phyloP scores from a whole-genome alignment of 805 yeast genomes.

The Wickerhamiella galacta region DNA sequence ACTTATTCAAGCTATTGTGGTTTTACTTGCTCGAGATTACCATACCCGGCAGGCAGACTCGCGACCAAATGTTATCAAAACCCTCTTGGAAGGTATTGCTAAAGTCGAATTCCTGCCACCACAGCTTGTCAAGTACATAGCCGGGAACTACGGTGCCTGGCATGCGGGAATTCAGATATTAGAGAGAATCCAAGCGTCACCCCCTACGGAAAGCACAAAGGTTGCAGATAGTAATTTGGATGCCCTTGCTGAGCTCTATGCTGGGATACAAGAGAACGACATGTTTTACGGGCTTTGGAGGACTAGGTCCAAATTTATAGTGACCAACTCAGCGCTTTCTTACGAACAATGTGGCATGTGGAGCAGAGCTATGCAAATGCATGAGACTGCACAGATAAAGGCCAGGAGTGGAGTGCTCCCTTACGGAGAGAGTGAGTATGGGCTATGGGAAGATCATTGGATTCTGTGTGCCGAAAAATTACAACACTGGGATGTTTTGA shows the following conservation, averaged over 20 bases:
- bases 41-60: slow-evolving; percentile 80
- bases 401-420: slow-evolving; percentile 93
- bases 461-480: slow-evolving; percentile 89
- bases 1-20: slow-evolving; percentile 64
- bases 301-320: slow-evolving; percentile 83
- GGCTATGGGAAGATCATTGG: slow-evolving; percentile 98
- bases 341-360: slow-evolving; percentile 91
- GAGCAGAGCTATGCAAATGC: slow-evolving; percentile 85
- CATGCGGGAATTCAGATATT: slow-evolving; percentile 70
- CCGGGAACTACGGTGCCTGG: slow-evolving; percentile 81
- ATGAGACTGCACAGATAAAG: slow-evolving; percentile 91
- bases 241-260: slow-evolving; percentile 77
- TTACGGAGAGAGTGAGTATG: slow-evolving; percentile 85
- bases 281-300: slow-evolving; percentile 98
- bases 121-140: slow-evolving; percentile 75
- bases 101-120: slow-evolving; percentile 79
- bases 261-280: slow-evolving; percentile 81
- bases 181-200: slow-evolving; percentile 47
- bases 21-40: slow-evolving; percentile 73
- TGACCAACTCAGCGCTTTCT: slow-evolving; percentile 82
- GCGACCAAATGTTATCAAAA: slow-evolving; percentile 74
- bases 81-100: slow-evolving; percentile 62
- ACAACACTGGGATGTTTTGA: slow-evolving; percentile 94
- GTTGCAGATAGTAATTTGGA: slow-evolving; percentile 77
- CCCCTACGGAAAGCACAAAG: slow-evolving; percentile 49